Percentiles rank a stretch among this genome's conserved stretches.
phyloP scores from a whole-genome alignment of 2,329 filamentous ascomycete species.

The Penicillium griseofulvum region DNA sequence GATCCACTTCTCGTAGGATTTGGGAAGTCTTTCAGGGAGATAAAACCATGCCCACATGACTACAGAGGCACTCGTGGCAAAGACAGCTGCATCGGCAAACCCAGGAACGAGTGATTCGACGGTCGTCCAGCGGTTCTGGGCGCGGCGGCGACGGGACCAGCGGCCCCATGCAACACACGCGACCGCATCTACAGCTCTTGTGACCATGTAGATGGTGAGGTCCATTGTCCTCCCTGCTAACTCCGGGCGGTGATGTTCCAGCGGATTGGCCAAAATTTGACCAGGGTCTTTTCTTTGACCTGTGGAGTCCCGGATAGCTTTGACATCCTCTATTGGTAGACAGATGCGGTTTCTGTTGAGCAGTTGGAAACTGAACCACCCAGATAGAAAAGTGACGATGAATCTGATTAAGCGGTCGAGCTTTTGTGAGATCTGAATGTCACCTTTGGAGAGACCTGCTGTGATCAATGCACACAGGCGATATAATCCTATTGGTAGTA shows the following conservation, averaged over 20 bases:
- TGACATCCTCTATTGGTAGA: constrained; percentile 12
- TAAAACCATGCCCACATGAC: constrained; percentile 94
- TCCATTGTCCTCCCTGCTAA: constrained; percentile 74
- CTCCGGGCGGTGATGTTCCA: constrained; percentile 25
- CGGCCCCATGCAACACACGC: constrained; percentile 64
- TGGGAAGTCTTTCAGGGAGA: constrained; percentile 65
- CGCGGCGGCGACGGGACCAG: constrained; percentile 38
- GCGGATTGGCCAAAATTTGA: constrained; percentile 4
- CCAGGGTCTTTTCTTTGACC: constrained; percentile 3
- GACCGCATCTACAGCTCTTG: constrained; percentile 69
- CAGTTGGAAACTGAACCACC: constrained; percentile 50
- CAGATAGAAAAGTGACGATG: constrained; percentile 47
- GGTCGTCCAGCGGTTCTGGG: constrained; percentile 29
- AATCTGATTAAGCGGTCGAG: constrained; percentile 38
- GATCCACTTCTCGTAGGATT: constrained; percentile 79
- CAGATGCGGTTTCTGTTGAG: constrained; percentile 43
- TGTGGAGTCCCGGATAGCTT: constrained; percentile 6
- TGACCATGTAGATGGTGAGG: constrained; percentile 73
- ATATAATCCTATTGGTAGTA: constrained; percentile 39
- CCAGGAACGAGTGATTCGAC: constrained; percentile 43
- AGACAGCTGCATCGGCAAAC: constrained; percentile 66
- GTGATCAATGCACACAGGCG: constrained; percentile 26
- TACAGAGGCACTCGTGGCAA: constrained; percentile 67
- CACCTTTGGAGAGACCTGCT: constrained; percentile 17
- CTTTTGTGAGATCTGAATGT: constrained; percentile 15